phyloP scores from a whole-genome alignment of 129 eudicot species.

The Deinandra increscens region DNA sequence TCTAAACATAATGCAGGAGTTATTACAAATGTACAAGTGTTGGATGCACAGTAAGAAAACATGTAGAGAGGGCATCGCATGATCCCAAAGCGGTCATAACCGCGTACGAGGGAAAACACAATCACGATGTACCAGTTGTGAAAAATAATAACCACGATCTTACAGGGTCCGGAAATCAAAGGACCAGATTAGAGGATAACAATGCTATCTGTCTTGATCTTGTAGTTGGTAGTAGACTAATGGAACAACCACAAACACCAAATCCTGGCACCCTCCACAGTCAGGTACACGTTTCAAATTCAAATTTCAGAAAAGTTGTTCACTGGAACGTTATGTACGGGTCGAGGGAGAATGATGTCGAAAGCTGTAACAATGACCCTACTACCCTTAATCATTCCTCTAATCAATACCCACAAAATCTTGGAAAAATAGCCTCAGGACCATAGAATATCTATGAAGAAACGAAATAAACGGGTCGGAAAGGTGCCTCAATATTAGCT shows the following conservation, averaged over 20 bases:
- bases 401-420: slow-evolving; percentile 50
- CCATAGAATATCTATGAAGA: slow-evolving; percentile 30
- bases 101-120: slow-evolving; percentile 93
- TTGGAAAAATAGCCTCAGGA: slow-evolving; percentile 54
- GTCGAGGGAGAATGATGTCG: slow-evolving; percentile 46
- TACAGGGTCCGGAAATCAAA: slow-evolving; percentile 37
- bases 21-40: slow-evolving; percentile 92
- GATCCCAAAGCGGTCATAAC: slow-evolving; percentile 97
- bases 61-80: slow-evolving; percentile 96
- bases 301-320: slow-evolving; percentile 44
- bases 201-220: slow-evolving; percentile 73
- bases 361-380: slow-evolving; percentile 41
- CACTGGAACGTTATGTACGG: slow-evolving; percentile 52
- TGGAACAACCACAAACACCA: slow-evolving; percentile 31
- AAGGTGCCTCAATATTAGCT: slow-evolving; percentile 25
- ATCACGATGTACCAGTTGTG: slow-evolving; percentile 79
- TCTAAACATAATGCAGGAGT: slow-evolving; percentile 53
- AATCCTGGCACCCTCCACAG: neutral
- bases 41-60: slow-evolving; percentile 90
- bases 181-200: slow-evolving; percentile 46
- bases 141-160: slow-evolving; percentile 54
- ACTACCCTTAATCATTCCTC: slow-evolving; percentile 49
- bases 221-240: slow-evolving; percentile 59
- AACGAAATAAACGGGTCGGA: slow-evolving; percentile 31
- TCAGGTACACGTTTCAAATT: slow-evolving; percentile 28